These are phyloP conservation scores for Stentor coeruleus DNA, from an alignment of 73 alveolate genomes.

Conservation along the genomic window DNA sequence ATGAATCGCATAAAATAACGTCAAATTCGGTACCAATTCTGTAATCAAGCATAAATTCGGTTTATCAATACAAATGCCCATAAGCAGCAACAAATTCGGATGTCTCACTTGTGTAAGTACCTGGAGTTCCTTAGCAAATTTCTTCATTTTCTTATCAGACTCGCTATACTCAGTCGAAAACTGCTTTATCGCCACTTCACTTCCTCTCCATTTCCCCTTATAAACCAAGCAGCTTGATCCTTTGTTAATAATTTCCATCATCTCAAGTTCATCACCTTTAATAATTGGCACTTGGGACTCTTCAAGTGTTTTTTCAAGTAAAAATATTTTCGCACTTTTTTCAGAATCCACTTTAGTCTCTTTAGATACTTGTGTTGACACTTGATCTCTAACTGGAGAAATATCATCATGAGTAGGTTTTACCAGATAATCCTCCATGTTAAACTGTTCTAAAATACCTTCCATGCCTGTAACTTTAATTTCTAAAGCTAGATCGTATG, in stretches of 20 bases:
- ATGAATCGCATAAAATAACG: slow-evolving; percentile 80
- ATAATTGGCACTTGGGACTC: not conserved
- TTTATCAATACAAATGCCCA: slow-evolving; percentile 84
- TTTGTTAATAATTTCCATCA: not conserved
- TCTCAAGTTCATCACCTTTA: slow-evolving; percentile 24
- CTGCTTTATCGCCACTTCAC: slow-evolving; percentile 84
- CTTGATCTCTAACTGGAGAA: not conserved
- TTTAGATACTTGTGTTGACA: slow-evolving; percentile 17
- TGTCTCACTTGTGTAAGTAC: slow-evolving; percentile 86
- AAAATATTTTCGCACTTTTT: not conserved
- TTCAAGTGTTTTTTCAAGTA: slow-evolving; percentile 3
- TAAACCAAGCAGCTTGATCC: slow-evolving; percentile 84
- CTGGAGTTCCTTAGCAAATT: slow-evolving; percentile 82
- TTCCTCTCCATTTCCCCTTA: slow-evolving; percentile 88
- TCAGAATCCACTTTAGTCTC: not conserved
- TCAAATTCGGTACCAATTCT: slow-evolving; percentile 80
- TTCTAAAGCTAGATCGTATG: slow-evolving; percentile 6
- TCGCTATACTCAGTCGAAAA: slow-evolving; percentile 84
- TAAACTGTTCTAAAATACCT: slow-evolving; percentile 13
- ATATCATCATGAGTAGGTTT: slow-evolving; percentile 13
- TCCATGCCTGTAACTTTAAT: not conserved
- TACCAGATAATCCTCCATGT: not conserved
- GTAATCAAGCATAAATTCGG: slow-evolving; percentile 84
- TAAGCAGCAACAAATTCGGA: slow-evolving; percentile 82
- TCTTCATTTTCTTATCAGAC: slow-evolving; percentile 71